phyloP scores from a whole-genome alignment of 139 green algal genomes.

The Monoraphidium neglectum region DNA sequence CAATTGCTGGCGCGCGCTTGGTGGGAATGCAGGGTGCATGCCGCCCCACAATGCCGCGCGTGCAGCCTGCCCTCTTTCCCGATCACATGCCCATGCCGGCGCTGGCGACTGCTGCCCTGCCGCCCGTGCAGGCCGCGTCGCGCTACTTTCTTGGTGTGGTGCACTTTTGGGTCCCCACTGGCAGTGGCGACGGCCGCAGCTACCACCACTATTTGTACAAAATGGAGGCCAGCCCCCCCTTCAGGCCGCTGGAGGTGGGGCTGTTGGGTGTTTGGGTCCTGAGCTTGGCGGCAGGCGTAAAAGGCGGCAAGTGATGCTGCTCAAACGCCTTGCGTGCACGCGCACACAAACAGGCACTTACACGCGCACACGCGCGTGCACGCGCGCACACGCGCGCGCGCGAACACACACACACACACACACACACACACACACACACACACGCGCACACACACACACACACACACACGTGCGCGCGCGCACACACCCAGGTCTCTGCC shows the following conservation, averaged over 20 bases:
- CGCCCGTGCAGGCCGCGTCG: background rate
- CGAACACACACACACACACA: background rate
- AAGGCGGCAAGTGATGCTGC: background rate
- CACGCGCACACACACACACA: background rate
- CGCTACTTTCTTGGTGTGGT: constrained; percentile 23
- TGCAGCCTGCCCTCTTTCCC: too few species aligned
- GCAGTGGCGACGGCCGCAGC: background rate
- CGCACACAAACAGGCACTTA: too few species aligned
- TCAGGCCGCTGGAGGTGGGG: constrained; percentile 9
- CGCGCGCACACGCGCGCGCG: background rate
- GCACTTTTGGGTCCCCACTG: constrained; percentile 19
- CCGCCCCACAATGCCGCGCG: too few species aligned
- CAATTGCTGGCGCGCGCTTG: too few species aligned
- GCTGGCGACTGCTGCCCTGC: too few species aligned
- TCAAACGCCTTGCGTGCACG: too few species aligned
- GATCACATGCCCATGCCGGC: too few species aligned
- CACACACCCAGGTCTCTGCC: background rate
- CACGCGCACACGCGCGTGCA: background rate
- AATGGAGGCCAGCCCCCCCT: constrained; percentile 7
- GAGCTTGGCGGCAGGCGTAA: background rate
- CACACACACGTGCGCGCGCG: background rate
- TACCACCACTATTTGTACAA: constrained; percentile 22
- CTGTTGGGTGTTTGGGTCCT: background rate
- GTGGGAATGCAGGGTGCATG: too few species aligned
- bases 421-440: background rate